Evolutionary conservation across 352 stramenopile genomes (phyloP), one percentile per base, ranked within the genome.

Genomic region (Pythium apleroticum): DNA sequence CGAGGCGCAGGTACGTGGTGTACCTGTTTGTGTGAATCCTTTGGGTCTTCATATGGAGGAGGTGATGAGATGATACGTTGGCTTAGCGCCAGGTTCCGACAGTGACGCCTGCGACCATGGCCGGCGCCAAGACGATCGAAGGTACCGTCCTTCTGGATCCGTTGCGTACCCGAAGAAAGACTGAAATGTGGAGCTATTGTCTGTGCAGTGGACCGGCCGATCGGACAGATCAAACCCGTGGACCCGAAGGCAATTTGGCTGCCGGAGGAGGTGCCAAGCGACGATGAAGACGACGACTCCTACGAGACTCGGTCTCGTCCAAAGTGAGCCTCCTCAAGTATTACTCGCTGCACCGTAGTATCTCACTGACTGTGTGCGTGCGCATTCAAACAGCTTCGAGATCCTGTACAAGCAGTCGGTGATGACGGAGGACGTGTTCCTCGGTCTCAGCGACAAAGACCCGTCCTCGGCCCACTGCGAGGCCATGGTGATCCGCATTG

Each of bases 341-440:
- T n/a, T n/a, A n/a, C n/a, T n/a, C n/a, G n/a, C n/a, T n/a, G n/a
- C n/a, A n/a, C n/a, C n/a, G n/a, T n/a, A n/a, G n/a, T n/a, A n/a
- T 61, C 25, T 68, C 35, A 22, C 22, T 33, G 10, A 33, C 30
- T 33, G 30, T 33, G 30, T 25, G n/a, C 4, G 20, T 53, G 3
- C 50, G 30, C 30, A 5, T 15, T 52, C 27, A 3, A 17, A 15
- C 48, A 67, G 81, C n/a, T 91, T 89, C 65, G 87, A 93, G 67
- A 81, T 96, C 53, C 61, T 92, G 39, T 94, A 92, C 75, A 92
- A 93, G 72, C 87, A 96, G 69, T 87, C 73, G 33, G 84, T 96
- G 37, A 92, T 91, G 85, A 90, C 85, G 0, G 87, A 96, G 55
- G 85, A 92, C 62, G 78, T 96, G 60, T 96, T 91, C 39, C 77